phyloP scores from a whole-genome alignment of 2,329 filamentous ascomycete genomes.

The Coleophoma eucalyptorum region DNA sequence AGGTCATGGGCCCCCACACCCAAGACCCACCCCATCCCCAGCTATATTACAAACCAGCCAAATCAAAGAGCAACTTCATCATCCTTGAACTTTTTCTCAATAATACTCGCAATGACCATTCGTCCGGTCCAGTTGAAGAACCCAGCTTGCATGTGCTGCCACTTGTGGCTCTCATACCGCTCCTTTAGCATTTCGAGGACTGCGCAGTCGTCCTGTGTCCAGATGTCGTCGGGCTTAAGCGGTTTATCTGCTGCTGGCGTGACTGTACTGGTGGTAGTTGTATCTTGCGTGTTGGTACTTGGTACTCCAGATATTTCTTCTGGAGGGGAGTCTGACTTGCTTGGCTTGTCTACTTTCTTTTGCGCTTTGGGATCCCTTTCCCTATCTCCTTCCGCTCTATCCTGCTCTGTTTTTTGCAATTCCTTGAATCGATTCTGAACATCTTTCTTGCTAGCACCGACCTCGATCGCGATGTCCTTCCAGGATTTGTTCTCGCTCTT shows the following conservation, averaged over 20 bases:
- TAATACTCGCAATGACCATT: constrained; percentile 23
- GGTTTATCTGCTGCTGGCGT: not conserved
- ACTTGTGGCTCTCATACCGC: constrained; percentile 20
- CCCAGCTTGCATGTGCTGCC: constrained; percentile 24
- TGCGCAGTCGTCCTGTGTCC: constrained; percentile 23
- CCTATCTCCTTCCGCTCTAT: not conserved
- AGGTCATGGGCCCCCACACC: not conserved
- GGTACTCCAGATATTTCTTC: not conserved
- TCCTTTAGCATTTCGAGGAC: constrained; percentile 21
- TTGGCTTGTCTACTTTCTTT: not conserved
- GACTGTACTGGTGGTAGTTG: not conserved
- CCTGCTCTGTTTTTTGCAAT: constrained; percentile 3
- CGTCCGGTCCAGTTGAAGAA: constrained; percentile 28
- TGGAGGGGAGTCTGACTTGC: not conserved
- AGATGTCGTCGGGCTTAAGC: constrained; percentile 18
- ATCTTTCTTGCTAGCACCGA: constrained; percentile 3
- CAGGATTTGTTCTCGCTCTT: constrained; percentile 19
- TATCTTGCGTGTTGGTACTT: not conserved
- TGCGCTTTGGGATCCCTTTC: not conserved
- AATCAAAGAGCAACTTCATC: constrained; percentile 11
- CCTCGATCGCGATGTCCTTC: constrained; percentile 16
- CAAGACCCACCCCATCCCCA: not conserved
- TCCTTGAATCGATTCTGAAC: constrained; percentile 5
- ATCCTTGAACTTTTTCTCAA: constrained; percentile 24
- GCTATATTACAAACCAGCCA: not conserved